Percentiles rank a stretch among this genome's conserved stretches.
Conservation (phyloP, 257 asterid species). For the Oldenlandia corymbosa region DNA sequence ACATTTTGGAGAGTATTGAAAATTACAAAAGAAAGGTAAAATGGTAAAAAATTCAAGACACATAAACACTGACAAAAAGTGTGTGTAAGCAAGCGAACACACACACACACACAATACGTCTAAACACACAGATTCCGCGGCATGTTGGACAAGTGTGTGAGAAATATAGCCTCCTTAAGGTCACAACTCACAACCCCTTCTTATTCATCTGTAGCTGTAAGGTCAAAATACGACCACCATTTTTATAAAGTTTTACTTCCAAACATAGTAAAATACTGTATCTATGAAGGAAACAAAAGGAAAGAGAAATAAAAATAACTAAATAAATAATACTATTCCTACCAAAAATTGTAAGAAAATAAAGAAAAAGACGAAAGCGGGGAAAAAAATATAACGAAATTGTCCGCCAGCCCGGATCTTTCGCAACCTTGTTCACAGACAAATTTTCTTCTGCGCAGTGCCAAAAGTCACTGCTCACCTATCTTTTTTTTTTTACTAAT, state of each 20-base stretch:
- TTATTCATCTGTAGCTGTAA: too few relatives aligned
- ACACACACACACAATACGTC: not conserved
- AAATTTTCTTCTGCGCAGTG: constrained; percentile 35
- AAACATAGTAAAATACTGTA: not conserved
- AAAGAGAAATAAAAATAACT: not conserved
- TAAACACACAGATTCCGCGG: constrained; percentile 11
- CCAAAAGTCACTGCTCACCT: constrained; percentile 34
- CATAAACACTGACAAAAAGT: constrained; percentile 9
- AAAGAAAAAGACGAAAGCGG: not conserved
- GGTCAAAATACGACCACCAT: too few relatives aligned
- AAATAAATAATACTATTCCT: not conserved
- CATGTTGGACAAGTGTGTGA: constrained; percentile 30
- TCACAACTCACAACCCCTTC: too few relatives aligned
- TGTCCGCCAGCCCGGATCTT: constrained; percentile 64
- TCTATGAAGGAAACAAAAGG: not conserved
- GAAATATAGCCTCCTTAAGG: not conserved
- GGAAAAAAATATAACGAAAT: not conserved
- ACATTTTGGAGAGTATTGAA: not conserved
- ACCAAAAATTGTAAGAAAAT: not conserved
- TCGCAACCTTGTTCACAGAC: constrained; percentile 57
- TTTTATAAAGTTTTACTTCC: too few relatives aligned
- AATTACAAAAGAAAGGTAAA: not conserved
- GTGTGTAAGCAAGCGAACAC: constrained; percentile 2
- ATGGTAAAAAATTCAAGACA: constrained; percentile 4
- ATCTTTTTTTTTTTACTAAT: constrained; percentile 4